Base-by-base conservation (phyloP, 1,284 basidiomycete species). In the Mycena citricolor region DNA sequence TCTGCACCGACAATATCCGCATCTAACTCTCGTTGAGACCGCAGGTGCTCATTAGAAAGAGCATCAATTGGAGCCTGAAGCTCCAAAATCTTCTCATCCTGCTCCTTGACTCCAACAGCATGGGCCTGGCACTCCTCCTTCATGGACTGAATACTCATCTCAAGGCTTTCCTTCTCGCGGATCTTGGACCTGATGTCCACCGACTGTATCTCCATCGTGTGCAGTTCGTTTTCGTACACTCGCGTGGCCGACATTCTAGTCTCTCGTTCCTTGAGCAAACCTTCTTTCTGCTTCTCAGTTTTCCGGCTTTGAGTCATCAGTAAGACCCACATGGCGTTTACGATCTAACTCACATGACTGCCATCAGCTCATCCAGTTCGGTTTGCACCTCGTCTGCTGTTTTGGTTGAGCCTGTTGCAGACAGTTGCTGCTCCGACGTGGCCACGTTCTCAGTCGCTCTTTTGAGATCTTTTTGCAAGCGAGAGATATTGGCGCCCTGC, bases 361-460 rank as follows among this genome's bases (percentile, higher is more conserved):
- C 65, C 1, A 75, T 70, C 24, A 93, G 57, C 4, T 66, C 65
- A 41, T 86, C 79, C 6, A 94, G 69, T 57, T 94, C 84, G 19
- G 60, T 66, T 61, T 95, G 88, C 3, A 97, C 83, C 39, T 94
- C 91, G 36, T 92, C 89, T 1, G 81, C 77, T 0, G 91, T 93
- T 64, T 84, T 90, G 5, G 79, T 77, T 11, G 84, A 86, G 2
- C 92, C 93, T 2, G 81, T 81, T 4, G 75, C 68, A 17, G 76
- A 68, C 10, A 97, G 71, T 29, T 86, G 81, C 25, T 69, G 69
- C 63, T 95, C 89, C 28, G 92, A 68, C 32, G 70, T 66, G n/a
- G 64, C 51, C 28, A 88, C 77, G 33, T 92, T 88, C 28, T 74
- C 65, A 43, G 75, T 71, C 19, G 93, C 72, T 17, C 78, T 77